These are phyloP conservation scores for Stygiomarasmius scandens DNA, from an alignment of 1,284 basidiomycete species.

Conservation along the genomic window DNA sequence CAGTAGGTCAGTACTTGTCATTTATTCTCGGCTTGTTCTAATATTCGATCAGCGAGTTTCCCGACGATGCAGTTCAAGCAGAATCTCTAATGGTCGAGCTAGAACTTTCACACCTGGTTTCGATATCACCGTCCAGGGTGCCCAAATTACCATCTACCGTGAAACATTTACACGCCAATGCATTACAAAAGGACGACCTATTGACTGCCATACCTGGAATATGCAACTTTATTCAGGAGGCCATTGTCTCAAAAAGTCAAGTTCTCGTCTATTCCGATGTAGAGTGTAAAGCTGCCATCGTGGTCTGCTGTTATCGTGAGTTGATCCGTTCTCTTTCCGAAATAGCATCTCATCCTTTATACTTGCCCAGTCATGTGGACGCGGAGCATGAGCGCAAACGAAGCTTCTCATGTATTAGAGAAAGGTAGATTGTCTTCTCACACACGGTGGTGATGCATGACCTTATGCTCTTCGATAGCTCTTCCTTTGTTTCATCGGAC, in stretches of 20 bases:
- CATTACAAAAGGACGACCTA: conserved; percentile 40
- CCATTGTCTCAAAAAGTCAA: conserved; percentile 38
- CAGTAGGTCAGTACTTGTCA: conserved; percentile 41
- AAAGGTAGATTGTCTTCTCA: conserved; percentile 36
- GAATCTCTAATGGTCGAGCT: conserved; percentile 52
- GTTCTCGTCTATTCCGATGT: conserved; percentile 70
- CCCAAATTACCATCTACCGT: conserved; percentile 32
- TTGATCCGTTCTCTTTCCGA: conserved; percentile 12
- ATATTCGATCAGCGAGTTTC: conserved; percentile 48
- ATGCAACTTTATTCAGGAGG: conserved; percentile 45
- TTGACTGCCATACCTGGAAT: conserved; percentile 45
- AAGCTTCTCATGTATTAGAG: conserved; percentile 34
- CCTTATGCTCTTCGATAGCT: conserved; percentile 31
- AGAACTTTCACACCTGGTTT: conserved; percentile 52
- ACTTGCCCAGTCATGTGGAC: conserved; percentile 29
- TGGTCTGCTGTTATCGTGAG: conserved; percentile 68
- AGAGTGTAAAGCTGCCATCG: conserved; percentile 56
- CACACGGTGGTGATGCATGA: not conserved
- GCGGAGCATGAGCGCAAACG: conserved; percentile 15
- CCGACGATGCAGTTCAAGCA: conserved; percentile 49
- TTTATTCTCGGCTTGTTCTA: not conserved
- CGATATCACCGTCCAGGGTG: conserved; percentile 50
- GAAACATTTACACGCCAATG: conserved; percentile 42
- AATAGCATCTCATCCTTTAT: not conserved
- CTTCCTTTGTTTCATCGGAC: conserved; percentile 61